A percentile compares a stretch with the other conserved stretches of the same genome.
Evolutionary conservation across 2,329 filamentous ascomycete genomes (phyloP).

Genomic region (Nothomitra cinnamomea): DNA sequence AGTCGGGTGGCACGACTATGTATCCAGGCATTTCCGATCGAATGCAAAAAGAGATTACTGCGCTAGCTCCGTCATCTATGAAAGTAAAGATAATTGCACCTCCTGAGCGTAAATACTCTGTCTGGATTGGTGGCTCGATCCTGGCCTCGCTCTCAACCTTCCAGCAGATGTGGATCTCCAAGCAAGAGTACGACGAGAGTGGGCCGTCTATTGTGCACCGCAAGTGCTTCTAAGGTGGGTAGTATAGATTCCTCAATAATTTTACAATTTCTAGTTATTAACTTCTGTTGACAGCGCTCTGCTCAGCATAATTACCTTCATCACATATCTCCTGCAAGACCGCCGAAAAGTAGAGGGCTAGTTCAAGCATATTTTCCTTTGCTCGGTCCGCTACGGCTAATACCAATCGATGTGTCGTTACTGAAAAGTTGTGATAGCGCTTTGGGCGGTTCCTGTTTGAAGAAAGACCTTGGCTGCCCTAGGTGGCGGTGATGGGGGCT

Average conservation of each 20-base stretch:
- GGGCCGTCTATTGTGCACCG: constrained; percentile 98
- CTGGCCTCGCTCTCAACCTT: constrained; percentile 98
- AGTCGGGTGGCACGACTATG: constrained; percentile 99
- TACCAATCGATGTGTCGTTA: constrained; percentile 1
- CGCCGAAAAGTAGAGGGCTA: neutral
- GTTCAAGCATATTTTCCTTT: neutral
- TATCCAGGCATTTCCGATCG: constrained; percentile 99
- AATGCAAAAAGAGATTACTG: constrained; percentile 99
- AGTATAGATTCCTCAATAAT: too few relatives aligned
- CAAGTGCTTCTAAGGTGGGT: constrained; percentile 96
- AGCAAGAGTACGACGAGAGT: constrained; percentile 99
- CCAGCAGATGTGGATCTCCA: constrained; percentile 99
- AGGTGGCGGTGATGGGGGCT: neutral
- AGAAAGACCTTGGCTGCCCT: constrained; percentile 1
- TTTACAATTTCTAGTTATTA: neutral
- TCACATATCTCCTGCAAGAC: neutral
- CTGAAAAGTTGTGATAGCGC: constrained; percentile 4
- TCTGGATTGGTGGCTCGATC: constrained; percentile 99
- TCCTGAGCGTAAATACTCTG: constrained; percentile 99
- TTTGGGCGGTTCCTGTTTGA: constrained; percentile 3
- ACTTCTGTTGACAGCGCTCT: neutral
- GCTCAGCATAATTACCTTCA: neutral
- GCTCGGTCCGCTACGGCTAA: constrained; percentile 1
- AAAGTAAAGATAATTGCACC: constrained; percentile 99
- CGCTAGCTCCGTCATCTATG: constrained; percentile 98